Conservation (phyloP, 495 filamentous ascomycete species). For the Penicillium nucicola region DNA sequence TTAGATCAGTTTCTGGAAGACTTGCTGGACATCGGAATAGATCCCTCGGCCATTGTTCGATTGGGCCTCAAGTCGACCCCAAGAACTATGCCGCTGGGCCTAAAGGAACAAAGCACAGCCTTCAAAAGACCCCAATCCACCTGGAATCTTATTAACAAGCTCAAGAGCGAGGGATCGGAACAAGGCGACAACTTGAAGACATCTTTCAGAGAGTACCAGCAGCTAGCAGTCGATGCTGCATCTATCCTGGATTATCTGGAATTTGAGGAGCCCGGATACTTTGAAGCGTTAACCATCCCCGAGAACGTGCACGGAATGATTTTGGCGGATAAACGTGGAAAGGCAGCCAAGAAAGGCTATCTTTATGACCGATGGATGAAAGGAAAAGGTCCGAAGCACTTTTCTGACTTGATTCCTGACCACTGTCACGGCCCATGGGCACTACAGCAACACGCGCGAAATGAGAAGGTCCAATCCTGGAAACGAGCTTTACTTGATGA, state of each 20-base stretch:
- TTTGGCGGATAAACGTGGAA: slow-evolving; percentile 37
- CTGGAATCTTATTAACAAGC: slow-evolving; percentile 38
- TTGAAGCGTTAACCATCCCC: slow-evolving; percentile 54
- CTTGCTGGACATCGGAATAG: slow-evolving; percentile 61
- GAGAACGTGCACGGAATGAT: too few relatives aligned
- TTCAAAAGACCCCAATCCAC: slow-evolving; percentile 23
- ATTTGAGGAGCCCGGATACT: slow-evolving; percentile 57
- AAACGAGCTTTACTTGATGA: slow-evolving; percentile 47
- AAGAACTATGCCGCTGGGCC: slow-evolving; percentile 42
- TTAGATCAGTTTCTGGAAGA: slow-evolving; percentile 75
- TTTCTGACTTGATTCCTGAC: slow-evolving; percentile 25
- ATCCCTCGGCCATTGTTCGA: slow-evolving; percentile 53
- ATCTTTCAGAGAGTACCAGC: slow-evolving; percentile 25
- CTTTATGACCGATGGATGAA: slow-evolving; percentile 55
- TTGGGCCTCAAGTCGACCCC: slow-evolving; percentile 62
- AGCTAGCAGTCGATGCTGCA: not conserved
- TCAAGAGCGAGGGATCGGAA: slow-evolving; percentile 25
- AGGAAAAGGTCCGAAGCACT: slow-evolving; percentile 46
- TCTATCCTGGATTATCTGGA: slow-evolving; percentile 61
- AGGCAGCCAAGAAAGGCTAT: slow-evolving; percentile 47
- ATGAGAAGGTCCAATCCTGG: slow-evolving; percentile 45
- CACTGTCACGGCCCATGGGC: slow-evolving; percentile 49
- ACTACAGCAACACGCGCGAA: slow-evolving; percentile 38
- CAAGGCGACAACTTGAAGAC: slow-evolving; percentile 10
- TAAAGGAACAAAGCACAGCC: slow-evolving; percentile 42